phyloP scores from a whole-genome alignment of 495 filamentous ascomycete species.

The Podospora tetraspora region DNA sequence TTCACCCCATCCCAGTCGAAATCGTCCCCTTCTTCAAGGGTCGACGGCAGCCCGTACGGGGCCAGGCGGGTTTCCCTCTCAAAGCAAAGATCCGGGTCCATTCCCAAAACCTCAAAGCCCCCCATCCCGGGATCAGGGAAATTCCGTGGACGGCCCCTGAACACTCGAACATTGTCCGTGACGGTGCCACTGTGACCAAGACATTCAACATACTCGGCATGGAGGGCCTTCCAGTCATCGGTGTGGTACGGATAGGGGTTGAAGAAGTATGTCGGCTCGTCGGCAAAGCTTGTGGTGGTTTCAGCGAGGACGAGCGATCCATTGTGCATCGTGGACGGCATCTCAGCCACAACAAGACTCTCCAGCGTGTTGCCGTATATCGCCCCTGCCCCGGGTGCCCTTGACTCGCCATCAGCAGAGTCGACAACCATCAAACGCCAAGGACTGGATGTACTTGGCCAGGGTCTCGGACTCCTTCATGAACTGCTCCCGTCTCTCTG shows the following conservation, averaged over 20 bases:
- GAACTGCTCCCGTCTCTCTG: slow-evolving; percentile 30
- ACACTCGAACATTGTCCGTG: slow-evolving; percentile 39
- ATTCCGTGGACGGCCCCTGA: slow-evolving; percentile 57
- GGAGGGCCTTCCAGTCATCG: slow-evolving; percentile 25
- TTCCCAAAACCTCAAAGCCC: slow-evolving; percentile 63
- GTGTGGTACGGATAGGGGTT: slow-evolving; percentile 49
- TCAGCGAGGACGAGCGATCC: slow-evolving; percentile 22
- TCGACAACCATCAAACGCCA: not conserved
- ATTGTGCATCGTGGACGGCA: slow-evolving; percentile 21
- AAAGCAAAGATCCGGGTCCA: slow-evolving; percentile 82
- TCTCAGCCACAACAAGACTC: slow-evolving; percentile 30
- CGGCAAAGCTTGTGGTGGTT: slow-evolving; percentile 25
- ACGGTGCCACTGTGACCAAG: slow-evolving; percentile 29
- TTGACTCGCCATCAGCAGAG: not conserved
- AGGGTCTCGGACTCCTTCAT: slow-evolving; percentile 36
- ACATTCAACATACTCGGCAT: slow-evolving; percentile 34
- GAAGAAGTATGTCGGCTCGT: slow-evolving; percentile 35
- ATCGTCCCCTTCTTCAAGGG: slow-evolving; percentile 29
- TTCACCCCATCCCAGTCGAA: slow-evolving; percentile 62
- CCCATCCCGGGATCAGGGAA: slow-evolving; percentile 79
- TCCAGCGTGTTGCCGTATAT: slow-evolving; percentile 47
- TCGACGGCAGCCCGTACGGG: slow-evolving; percentile 64
- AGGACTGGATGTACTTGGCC: slow-evolving; percentile 29
- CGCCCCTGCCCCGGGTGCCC: slow-evolving; percentile 30
- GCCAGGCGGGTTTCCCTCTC: slow-evolving; percentile 82